These are phyloP conservation scores for Cymbidium sinense DNA, from an alignment of 106 monocot genomes.

Conservation along the genomic window DNA sequence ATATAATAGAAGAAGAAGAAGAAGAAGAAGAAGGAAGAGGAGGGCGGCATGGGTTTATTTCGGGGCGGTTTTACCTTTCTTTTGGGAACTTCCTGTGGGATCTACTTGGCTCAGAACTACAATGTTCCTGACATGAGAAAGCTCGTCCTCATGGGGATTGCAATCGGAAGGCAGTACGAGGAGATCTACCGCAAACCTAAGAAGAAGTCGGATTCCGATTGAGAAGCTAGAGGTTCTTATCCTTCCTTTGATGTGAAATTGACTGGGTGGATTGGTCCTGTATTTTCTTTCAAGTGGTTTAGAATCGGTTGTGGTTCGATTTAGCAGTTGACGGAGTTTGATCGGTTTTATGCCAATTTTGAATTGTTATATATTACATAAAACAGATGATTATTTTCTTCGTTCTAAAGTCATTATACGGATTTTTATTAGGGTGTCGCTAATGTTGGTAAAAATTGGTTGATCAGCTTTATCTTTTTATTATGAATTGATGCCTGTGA, in stretches of 20 bases:
- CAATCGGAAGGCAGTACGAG: constrained; percentile 1
- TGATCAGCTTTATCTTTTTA: no score
- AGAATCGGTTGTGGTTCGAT: neutral
- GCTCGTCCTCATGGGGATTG: neutral
- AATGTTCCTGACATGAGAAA: constrained; percentile 1
- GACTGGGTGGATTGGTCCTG: neutral
- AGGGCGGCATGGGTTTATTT: neutral
- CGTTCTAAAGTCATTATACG: no score
- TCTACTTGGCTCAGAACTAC: constrained; percentile 11
- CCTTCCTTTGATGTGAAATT: neutral
- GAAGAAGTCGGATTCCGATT: constrained; percentile 6
- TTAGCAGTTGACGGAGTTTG: neutral
- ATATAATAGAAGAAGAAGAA: neutral
- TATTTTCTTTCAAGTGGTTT: neutral
- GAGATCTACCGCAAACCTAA: constrained; percentile 9
- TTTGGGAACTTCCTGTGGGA: neutral
- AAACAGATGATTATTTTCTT: no score
- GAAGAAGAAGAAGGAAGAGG: neutral
- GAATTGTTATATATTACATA: neutral
- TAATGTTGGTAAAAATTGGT: no score
- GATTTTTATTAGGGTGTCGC: no score
- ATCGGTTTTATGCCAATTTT: neutral
- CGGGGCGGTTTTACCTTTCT: constrained; percentile 2
- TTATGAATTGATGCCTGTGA: no score
- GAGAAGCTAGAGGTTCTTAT: neutral